These are phyloP conservation scores for Vigna hirtella DNA, from an alignment of 306 rosid genomes.

Conservation along the genomic window DNA sequence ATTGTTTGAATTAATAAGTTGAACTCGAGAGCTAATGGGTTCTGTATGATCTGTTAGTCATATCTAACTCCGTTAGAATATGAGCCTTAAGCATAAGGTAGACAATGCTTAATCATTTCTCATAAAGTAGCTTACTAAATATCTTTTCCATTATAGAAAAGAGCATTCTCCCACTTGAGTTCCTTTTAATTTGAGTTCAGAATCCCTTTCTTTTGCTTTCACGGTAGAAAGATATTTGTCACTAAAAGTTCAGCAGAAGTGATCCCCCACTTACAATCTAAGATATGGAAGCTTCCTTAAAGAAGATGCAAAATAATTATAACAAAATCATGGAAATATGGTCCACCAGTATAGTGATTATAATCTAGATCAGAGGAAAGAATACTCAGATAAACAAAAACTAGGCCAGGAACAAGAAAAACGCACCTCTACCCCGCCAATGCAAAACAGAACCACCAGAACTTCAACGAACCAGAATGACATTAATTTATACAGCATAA, in stretches of 20 bases:
- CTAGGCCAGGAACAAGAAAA: constrained; percentile 33
- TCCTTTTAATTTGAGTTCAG: not conserved
- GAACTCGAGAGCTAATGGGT: not conserved
- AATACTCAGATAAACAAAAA: constrained; percentile 28
- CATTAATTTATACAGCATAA: constrained; percentile 95
- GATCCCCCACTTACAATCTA: constrained; percentile 3
- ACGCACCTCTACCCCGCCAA: constrained; percentile 94
- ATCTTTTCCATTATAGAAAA: not conserved
- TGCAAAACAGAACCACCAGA: constrained; percentile 91
- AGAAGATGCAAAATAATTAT: constrained; percentile 7
- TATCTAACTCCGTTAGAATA: not conserved
- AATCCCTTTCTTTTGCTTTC: not conserved
- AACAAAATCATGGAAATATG: not conserved
- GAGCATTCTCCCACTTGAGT: not conserved
- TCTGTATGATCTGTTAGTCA: not conserved
- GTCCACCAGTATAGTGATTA: constrained; percentile 6
- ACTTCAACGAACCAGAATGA: constrained; percentile 87
- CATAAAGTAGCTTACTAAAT: not conserved
- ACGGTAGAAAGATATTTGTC: not conserved
- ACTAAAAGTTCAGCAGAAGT: not conserved
- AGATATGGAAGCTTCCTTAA: constrained; percentile 6
- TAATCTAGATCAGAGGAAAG: constrained; percentile 29
- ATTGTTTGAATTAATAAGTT: no score
- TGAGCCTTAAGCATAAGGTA: not conserved
- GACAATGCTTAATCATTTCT: not conserved